Evolutionary conservation across 768 basidiomycete genomes (phyloP), one percentile per base, ranked within the genome.

Genomic region (Auricularia sp.): DNA sequence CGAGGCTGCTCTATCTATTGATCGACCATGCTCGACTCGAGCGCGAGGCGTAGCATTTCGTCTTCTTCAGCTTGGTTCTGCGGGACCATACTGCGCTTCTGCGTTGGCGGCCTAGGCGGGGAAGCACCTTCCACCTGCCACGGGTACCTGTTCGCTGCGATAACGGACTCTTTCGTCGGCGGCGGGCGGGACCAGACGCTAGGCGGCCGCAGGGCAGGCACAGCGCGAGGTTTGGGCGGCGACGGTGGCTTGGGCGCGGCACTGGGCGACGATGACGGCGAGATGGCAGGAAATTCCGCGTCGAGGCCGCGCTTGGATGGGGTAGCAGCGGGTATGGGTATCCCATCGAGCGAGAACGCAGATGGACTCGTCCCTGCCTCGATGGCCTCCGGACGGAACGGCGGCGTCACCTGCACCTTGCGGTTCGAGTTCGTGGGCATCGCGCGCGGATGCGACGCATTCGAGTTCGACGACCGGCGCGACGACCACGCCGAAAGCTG

Each of bases 401-500:
- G 76, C 1, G 83, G 82, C 0, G 85, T 84, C 1, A 86, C 76
- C 54, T 84, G 85, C 1, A 87, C 74, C 74, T 86, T 87, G 51
- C 74, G 70, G 66, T 81, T 82, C 4, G 83, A 82, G 3, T 65
- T 65, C 7, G 79, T 75, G 0, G 74, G 73, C 2, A 69, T 64
- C 8, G 69, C 62, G 14, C 68, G 61, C 1, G 73, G 63, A 39
- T 72, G 70, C 3, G 74, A 70, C 42, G 68, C 68, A 59, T 69
- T 66, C 8, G 72, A 67, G 13, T 67, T 68, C 59, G 69, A 66
- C 16, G 68, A 67, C 35, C 67, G 63, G 44, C 70, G 65, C 5
- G 73, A 70, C 16, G 72, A 68, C n/a, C 65, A 65, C 7, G 67
- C 65, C 2, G 64, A 54, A 1, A 51, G 21, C 2, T 69, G 65